Percentiles rank a stretch among this genome's conserved stretches.
Conservation (phyloP, 805 yeast species). For the Tetrapisispora fleetii region DNA sequence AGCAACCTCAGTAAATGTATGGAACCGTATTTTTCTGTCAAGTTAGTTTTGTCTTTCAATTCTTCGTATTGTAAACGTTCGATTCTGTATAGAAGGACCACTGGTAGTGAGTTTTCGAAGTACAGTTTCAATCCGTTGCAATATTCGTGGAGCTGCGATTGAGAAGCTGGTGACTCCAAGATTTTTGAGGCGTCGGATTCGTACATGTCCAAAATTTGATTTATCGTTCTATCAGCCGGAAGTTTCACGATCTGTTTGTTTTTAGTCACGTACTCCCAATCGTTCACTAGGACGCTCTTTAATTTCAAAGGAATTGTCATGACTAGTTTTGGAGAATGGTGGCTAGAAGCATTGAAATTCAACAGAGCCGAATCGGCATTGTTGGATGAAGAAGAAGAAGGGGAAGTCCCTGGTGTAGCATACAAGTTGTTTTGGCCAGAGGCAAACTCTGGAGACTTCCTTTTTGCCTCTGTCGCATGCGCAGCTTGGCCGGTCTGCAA, state of each 20-base stretch:
- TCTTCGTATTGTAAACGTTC: slow-evolving; percentile 25
- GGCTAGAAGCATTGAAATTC: neutral
- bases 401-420: neutral
- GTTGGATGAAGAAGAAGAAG: neutral
- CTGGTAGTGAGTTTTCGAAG: slow-evolving; percentile 54
- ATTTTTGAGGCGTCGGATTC: slow-evolving; percentile 23
- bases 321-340: neutral
- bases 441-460: neutral
- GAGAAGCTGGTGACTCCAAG: slow-evolving; percentile 25
- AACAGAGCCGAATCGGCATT: neutral
- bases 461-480: neutral
- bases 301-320: slow-evolving; percentile 30
- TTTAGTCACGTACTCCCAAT: slow-evolving; percentile 87
- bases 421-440: neutral
- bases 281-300: slow-evolving; percentile 70
- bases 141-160: slow-evolving; percentile 57
- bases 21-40: slow-evolving; percentile 46
- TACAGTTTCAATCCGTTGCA: slow-evolving; percentile 58
- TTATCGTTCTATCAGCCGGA: slow-evolving; percentile 47
- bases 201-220: slow-evolving; percentile 46
- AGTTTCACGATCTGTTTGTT: slow-evolving; percentile 59
- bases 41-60: slow-evolving; percentile 8
- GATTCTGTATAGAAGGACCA: slow-evolving; percentile 22
- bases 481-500: neutral
- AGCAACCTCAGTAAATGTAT: slow-evolving; percentile 74